Evolutionary conservation across 768 basidiomycete genomes (phyloP), one percentile per base, ranked within the genome.

Genomic region (Xerocomellus chrysenteron): DNA sequence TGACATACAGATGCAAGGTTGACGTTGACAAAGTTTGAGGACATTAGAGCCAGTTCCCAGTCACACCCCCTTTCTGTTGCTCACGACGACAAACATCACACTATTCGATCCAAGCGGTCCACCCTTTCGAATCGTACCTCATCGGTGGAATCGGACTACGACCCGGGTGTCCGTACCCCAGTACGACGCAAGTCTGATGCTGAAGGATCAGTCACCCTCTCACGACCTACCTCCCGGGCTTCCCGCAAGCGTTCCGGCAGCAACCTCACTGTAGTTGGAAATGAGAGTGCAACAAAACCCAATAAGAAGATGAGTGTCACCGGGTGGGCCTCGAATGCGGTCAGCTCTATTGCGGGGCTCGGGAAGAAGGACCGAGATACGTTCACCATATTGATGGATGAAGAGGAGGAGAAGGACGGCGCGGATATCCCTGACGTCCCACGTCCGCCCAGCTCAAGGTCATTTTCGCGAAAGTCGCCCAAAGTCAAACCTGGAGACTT

Each of bases 241-340:
- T 84, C 85, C 2, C 78, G 87, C 41, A 86, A 83, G 64, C 82
- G 88, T 5, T 74, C 85, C 2, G 83, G 85, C 59, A 89, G 87
- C 60, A 75, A 65, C 2, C 76, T 73, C 14, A 78, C 80, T 11
- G 62, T 72, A 2, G 69, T 60, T 45, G 74, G 73, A 41, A 75
- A 73, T 4, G 71, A 73, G 32, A 65, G 73, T 33, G 72, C 72
- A 19, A 39, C 52, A 21, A 78, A 78, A 58, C 37, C 68, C 19
- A 74, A 71, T 56, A 79, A 77, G 64, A 74, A 75, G 65, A 64
- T 69, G 52, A 73, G 66, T 40, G 66, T 73, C 13, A 57, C 67
- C 28, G 72, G 72, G 54, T 90, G 89, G 86, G 87, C 86, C 14
- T 82, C 82, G 49, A 84, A 69, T 68, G 86, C 85, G 36, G 82